Percentiles rank a stretch among this genome's conserved stretches.
Evolutionary conservation across 306 rosid genomes (phyloP).

Genomic region (Malus sylvestris): DNA sequence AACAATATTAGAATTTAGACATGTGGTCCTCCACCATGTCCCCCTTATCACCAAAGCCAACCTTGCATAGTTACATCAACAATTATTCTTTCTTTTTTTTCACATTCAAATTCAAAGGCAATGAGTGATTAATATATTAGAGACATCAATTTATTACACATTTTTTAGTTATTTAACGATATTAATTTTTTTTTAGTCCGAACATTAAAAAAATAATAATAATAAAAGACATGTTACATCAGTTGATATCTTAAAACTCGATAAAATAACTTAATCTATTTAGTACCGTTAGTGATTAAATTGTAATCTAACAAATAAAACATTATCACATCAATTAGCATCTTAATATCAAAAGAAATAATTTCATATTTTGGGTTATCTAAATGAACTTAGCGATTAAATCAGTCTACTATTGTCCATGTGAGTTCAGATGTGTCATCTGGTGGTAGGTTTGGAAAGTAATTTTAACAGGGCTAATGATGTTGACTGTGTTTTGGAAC

Average conservation of each 20-base stretch:
- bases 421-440: slow-evolving; percentile 24
- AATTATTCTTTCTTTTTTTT: not conserved
- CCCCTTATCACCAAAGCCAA: slow-evolving; percentile 1
- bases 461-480: not conserved
- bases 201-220: no score
- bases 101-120: not conserved
- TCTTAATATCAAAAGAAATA: no score
- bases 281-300: not conserved
- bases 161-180: no score
- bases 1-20: not conserved
- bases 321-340: no score
- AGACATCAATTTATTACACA: not conserved
- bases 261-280: no score
- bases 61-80: not conserved
- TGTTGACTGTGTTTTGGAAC: not conserved
- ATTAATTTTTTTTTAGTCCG: not conserved
- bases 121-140: not conserved
- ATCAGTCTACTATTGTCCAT: not conserved
- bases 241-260: no score
- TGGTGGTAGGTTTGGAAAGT: not conserved
- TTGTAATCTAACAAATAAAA: not conserved
- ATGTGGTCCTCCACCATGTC: slow-evolving; percentile 32
- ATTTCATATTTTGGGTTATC: not conserved
- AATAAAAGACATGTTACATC: not conserved
- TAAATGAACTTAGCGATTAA: not conserved